Base-by-base conservation (phyloP, 2,329 filamentous ascomycete species). In the Acrocalymma vagum region DNA sequence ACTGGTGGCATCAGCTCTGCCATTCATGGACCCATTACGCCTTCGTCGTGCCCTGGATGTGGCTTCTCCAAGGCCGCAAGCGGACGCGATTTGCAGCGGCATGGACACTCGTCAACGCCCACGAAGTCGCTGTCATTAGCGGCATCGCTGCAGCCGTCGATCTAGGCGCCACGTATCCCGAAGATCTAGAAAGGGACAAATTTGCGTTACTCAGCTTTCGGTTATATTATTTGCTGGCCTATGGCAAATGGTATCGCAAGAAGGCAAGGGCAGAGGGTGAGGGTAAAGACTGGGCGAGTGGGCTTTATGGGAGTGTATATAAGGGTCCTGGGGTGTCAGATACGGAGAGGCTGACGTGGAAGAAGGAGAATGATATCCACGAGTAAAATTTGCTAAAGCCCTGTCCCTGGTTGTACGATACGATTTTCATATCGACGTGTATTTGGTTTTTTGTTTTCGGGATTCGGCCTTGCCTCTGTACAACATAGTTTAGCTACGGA, bases 101-200 rank as follows among this genome's bases (percentile, higher is more conserved):
- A 6, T 89, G 85, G 86, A 88, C 86, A 0, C 72, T 89, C 41
- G 80, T 88, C 43, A 85, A 85, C 49, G 83, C 83, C 55, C 83
- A 90, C 53, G 86, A 90, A 58, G 75, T 87, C 8, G 87, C 86
- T 2, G 84, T 84, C 41, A 84, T 90, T 33, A 83, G 80, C 39
- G 86, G 86, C 0, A 87, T 89, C 31, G 83, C 85, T 4, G 86
- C 86, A 2, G 87, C 86, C 0, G 86, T 87, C 38, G 79, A 82
- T 30, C 71, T 89, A 0, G 87, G 86, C 0, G 86, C 85, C 0
- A 72, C 76, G 2, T 89, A 89, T 54, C 72, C 74, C 2, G 80
- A 79, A 45, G 83, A 85, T 53, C 58, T 86, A 2, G 83, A 85
- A 65, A 65, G 80, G n/a, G 83, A 85, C 45, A 73, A 71, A 37